phyloP scores from a whole-genome alignment of 2,329 filamentous ascomycete species.

The Berkeleyomyces rouxiae region DNA sequence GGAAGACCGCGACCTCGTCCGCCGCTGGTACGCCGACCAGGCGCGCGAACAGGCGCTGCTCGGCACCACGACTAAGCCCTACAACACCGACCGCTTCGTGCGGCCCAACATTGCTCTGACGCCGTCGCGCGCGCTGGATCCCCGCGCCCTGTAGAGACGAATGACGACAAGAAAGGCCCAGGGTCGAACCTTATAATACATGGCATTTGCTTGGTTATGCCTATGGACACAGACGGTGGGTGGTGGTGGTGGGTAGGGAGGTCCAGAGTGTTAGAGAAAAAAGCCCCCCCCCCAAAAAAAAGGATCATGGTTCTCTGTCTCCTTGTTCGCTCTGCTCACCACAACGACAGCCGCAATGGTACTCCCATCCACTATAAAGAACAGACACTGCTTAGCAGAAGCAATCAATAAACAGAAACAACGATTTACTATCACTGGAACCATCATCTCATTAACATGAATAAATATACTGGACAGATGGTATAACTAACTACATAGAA shows the following conservation, averaged over 20 bases:
- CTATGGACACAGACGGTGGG: neutral
- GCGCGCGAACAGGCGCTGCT: slow-evolving; percentile 79
- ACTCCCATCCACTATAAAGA: neutral
- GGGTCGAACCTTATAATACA: too few species aligned
- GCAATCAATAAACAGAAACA: slow-evolving; percentile 3
- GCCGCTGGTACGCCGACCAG: slow-evolving; percentile 72
- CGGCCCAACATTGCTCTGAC: slow-evolving; percentile 8
- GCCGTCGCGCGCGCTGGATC: slow-evolving; percentile 3
- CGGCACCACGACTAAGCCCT: slow-evolving; percentile 68
- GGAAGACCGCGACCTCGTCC: slow-evolving; percentile 87
- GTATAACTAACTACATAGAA: neutral
- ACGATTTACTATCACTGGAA: neutral
- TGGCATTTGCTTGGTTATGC: too few species aligned
- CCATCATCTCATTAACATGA: too few species aligned
- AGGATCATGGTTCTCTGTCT: too few species aligned
- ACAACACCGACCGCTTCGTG: slow-evolving; percentile 71
- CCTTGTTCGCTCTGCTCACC: neutral
- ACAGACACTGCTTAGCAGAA: neutral
- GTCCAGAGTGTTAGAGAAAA: too few species aligned
- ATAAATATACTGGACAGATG: too few species aligned
- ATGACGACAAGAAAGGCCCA: neutral
- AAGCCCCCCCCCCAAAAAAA: too few species aligned
- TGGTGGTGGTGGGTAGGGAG: neutral
- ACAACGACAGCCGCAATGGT: neutral
- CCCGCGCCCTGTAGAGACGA: neutral